phyloP scores from a whole-genome alignment of 2,329 filamentous ascomycete species.

The Colletotrichum sp. region DNA sequence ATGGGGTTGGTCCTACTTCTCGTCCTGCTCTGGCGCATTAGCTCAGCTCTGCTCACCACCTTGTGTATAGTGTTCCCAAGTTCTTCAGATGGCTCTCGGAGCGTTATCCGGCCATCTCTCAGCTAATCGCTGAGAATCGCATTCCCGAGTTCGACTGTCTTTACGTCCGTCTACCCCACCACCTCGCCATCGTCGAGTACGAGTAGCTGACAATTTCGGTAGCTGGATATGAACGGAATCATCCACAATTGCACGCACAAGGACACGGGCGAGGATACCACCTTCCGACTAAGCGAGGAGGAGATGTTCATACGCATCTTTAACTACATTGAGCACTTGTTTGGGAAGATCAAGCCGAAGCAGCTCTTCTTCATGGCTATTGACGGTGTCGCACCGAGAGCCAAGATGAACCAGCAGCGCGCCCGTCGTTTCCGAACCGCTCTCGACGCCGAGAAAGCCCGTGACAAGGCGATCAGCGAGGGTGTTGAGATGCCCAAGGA shows the following conservation, averaged over 20 bases:
- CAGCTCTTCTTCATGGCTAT: conserved; percentile 99
- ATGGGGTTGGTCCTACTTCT: conserved; percentile 31
- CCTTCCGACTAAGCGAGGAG: conserved; percentile 93
- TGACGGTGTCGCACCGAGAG: conserved; percentile 94
- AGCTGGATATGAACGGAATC: conserved; percentile 98
- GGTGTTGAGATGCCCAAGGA: conserved; percentile 94
- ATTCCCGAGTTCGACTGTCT: conserved; percentile 99
- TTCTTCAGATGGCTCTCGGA: conserved; percentile 99
- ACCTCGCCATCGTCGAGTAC: conserved; percentile 27
- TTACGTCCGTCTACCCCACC: conserved; percentile 62
- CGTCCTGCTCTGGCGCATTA: not conserved
- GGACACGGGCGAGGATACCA: conserved; percentile 83
- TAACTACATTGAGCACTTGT: conserved; percentile 99
- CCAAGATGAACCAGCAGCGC: conserved; percentile 99
- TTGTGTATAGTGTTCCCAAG: conserved; percentile 68
- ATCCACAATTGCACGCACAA: conserved; percentile 99
- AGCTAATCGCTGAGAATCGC: conserved; percentile 97
- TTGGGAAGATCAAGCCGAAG: conserved; percentile 98
- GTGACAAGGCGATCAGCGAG: conserved; percentile 89
- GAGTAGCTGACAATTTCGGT: conserved; percentile 37
- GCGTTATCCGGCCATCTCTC: conserved; percentile 97
- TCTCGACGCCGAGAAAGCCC: conserved; percentile 85
- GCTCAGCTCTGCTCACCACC: not conserved
- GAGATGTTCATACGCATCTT: conserved; percentile 99
- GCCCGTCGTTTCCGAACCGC: conserved; percentile 94